These are phyloP conservation scores for Plasmodium vivax DNA, from an alignment of 169 alveolate species.

Conservation along the genomic window DNA sequence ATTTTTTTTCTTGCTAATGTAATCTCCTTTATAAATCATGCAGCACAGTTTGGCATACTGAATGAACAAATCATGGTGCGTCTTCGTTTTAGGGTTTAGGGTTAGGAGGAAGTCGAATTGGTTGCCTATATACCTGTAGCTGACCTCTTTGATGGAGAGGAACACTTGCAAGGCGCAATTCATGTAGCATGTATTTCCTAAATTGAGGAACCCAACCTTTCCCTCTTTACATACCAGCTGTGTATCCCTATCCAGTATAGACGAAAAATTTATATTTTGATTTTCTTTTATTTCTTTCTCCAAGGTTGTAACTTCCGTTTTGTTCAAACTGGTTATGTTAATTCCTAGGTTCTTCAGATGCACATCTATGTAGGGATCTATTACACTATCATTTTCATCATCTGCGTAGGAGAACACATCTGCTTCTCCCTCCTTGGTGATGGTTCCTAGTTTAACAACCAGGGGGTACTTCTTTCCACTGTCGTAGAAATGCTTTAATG, in stretches of 20 bases:
- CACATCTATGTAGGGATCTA: constrained; percentile 88
- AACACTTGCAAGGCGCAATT: constrained; percentile 86
- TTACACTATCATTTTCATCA: constrained; percentile 88
- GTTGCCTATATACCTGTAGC: constrained; percentile 26
- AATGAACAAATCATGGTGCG: constrained; percentile 43
- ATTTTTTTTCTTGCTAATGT: constrained; percentile 37
- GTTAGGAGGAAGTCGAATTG: constrained; percentile 8
- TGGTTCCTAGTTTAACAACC: constrained; percentile 94
- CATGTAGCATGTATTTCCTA: constrained; percentile 90
- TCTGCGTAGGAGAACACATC: constrained; percentile 94
- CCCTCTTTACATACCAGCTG: constrained; percentile 74
- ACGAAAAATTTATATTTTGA: constrained; percentile 45
- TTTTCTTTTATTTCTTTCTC: constrained; percentile 60
- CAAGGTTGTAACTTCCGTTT: constrained; percentile 13
- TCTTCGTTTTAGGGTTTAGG: neutral
- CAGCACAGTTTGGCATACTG: constrained; percentile 41
- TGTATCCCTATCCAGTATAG: constrained; percentile 77
- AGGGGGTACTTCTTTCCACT: constrained; percentile 88
- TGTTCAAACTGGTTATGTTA: constrained; percentile 83
- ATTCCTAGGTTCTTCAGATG: constrained; percentile 92
- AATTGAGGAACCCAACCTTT: constrained; percentile 85
- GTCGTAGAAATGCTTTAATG: constrained; percentile 89
- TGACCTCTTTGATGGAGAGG: constrained; percentile 42
- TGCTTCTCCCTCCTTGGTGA: constrained; percentile 91
- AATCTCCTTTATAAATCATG: constrained; percentile 36